phyloP scores from a whole-genome alignment of 768 basidiomycete genomes.

The Tylopilus balloui region DNA sequence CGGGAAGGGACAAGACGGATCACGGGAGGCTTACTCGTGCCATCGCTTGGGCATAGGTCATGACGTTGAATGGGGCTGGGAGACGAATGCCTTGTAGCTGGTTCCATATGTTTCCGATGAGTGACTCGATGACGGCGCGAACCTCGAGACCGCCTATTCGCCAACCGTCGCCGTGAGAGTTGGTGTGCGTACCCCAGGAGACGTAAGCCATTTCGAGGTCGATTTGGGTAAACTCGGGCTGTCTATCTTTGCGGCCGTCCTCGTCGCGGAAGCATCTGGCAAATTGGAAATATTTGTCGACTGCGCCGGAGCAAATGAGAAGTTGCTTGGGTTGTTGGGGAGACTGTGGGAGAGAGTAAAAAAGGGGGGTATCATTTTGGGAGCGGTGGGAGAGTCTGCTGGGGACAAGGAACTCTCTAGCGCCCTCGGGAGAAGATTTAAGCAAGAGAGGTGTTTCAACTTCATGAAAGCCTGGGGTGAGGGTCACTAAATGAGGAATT shows the following conservation, averaged over 20 bases:
- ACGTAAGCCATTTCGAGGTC: slow-evolving; percentile 97
- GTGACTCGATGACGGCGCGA: slow-evolving; percentile 68
- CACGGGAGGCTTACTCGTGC: slow-evolving; percentile 52
- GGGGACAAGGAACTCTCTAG: slow-evolving; percentile 90
- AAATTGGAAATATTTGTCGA: slow-evolving; percentile 91
- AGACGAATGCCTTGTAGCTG: slow-evolving; percentile 60
- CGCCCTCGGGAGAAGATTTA: slow-evolving; percentile 91
- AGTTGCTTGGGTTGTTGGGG: slow-evolving; percentile 96
- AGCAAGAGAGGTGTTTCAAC: slow-evolving; percentile 92
- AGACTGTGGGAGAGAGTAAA: slow-evolving; percentile 91
- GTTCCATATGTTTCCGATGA: slow-evolving; percentile 75
- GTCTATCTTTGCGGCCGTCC: slow-evolving; percentile 89
- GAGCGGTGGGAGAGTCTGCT: slow-evolving; percentile 42
- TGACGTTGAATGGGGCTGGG: slow-evolving; percentile 63
- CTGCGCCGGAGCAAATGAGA: slow-evolving; percentile 80
- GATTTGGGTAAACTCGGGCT: slow-evolving; percentile 96
- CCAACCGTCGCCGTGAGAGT: slow-evolving; percentile 47
- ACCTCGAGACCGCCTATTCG: slow-evolving; percentile 84
- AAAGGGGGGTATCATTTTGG: slow-evolving; percentile 38
- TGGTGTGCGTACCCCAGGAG: slow-evolving; percentile 55
- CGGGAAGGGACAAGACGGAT: slow-evolving; percentile 8
- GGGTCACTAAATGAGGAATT: slow-evolving; percentile 4
- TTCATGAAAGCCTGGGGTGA: slow-evolving; percentile 71
- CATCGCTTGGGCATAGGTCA: slow-evolving; percentile 94
- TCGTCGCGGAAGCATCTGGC: slow-evolving; percentile 96